These are phyloP conservation scores for Colletotrichum nymphaeae DNA, from an alignment of 2,329 filamentous ascomycete species.

Conservation along the genomic window DNA sequence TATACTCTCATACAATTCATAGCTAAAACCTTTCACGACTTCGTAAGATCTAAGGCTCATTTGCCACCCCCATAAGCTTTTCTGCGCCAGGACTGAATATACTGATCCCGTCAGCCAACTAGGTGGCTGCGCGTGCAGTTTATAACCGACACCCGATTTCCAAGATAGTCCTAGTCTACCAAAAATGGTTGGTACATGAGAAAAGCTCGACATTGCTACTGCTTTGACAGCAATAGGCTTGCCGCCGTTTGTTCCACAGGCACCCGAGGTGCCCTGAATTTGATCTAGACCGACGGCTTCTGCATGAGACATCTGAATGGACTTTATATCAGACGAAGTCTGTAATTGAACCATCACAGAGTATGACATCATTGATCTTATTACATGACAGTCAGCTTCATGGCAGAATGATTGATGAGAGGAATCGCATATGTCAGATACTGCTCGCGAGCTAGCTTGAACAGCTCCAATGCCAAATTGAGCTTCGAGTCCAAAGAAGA, in stretches of 20 bases:
- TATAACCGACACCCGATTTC: background rate
- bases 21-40: fast-evolving
- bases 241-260: too few species aligned
- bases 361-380: background rate
- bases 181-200: background rate
- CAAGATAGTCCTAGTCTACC: background rate
- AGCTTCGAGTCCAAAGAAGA: slow-evolving; percentile 37
- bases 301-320: background rate
- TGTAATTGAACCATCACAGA: background rate
- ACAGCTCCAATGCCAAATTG: slow-evolving; percentile 27
- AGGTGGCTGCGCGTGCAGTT: background rate
- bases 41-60: background rate
- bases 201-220: background rate
- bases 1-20: too few species aligned
- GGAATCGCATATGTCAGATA: slow-evolving; percentile 36
- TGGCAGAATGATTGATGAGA: too few species aligned
- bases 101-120: slow-evolving; percentile 5
- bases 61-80: background rate
- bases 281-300: background rate
- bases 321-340: background rate
- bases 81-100: slow-evolving; percentile 6
- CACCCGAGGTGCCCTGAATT: background rate
- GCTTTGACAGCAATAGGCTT: too few species aligned
- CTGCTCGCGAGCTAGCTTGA: slow-evolving; percentile 35
- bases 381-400: background rate